Evolutionary conservation across 2,329 filamentous ascomycete species (phyloP), one percentile per base, ranked within the genome.

Genomic region (Cadophora malorum): DNA sequence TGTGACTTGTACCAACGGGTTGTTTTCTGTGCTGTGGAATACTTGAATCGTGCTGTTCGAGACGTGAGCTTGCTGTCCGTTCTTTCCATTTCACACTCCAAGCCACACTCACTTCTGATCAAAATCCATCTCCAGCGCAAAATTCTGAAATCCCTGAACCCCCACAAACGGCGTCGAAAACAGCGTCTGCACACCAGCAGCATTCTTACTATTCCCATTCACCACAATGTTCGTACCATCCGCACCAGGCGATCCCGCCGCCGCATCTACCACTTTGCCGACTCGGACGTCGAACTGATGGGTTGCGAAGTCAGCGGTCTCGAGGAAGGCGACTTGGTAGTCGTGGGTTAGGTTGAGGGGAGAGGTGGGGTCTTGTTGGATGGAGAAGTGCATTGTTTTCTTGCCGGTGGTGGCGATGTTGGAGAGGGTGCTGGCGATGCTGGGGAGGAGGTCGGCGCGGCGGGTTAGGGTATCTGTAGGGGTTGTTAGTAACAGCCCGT

Each of bases 381-480:
- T 74, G 73, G 83, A 86, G 77, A 86, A 88, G 78, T 89, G 87
- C 63, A 89, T 80, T 1, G 86, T 88, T 78, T 88, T 88, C 67
- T 88, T 78, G 38, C 86, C 86, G 33, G 76, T 77, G 55, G 82
- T 84, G 49, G 83, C 83, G 63, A 84, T 79, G 28, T 77, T 78
- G 79, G 84, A 82, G 80, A 83, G 79, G 71, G 80, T 77, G 79
- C 84, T 82, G 79, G 83, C 79, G 56, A 69, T 67, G 72, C 80
- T 77, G 14, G 83, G 80, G 64, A 86, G 81, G 64, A 88, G 81
- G 67, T 88, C 86, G 1, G 85, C 85, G 68, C 87, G 85, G 50
- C 87, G 82, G 79, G 89, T 89, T n/a, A 86, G 86, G 3, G 78
- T 78, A 75, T 89, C 86, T n/a, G n/a, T n/a, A n/a, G n/a, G n/a